Conservation (phyloP, 2,329 filamentous ascomycete genomes). For the Colletotrichum karsti region DNA sequence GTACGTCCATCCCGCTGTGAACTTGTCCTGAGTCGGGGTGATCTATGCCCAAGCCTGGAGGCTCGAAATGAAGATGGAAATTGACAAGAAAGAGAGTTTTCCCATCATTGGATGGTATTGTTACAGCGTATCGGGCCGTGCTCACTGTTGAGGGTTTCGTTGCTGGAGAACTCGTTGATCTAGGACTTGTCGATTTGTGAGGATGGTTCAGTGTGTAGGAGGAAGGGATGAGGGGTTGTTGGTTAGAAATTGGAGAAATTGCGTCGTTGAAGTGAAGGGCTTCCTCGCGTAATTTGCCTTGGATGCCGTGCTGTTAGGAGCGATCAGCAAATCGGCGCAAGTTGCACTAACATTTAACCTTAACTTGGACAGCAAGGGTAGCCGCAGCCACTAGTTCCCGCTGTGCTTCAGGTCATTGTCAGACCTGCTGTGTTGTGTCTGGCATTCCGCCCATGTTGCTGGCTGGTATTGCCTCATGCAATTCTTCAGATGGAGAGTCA, state of each 20-base stretch:
- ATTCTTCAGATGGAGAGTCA: neutral
- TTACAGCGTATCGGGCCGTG: slow-evolving; percentile 1
- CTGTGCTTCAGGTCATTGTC: neutral
- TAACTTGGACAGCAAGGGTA: neutral
- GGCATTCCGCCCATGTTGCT: neutral
- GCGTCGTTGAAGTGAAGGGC: neutral
- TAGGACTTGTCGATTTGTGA: neutral
- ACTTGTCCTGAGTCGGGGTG: neutral
- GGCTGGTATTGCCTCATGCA: neutral
- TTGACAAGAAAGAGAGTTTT: neutral
- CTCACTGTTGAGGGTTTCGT: neutral
- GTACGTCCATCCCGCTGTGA: neutral
- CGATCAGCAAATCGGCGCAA: neutral
- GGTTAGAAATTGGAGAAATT: neutral
- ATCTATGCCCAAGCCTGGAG: neutral
- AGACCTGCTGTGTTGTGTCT: neutral
- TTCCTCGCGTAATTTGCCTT: neutral
- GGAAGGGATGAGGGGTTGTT: too few relatives aligned
- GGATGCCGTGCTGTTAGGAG: neutral
- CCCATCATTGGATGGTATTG: neutral
- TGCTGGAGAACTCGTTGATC: neutral
- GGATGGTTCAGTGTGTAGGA: neutral
- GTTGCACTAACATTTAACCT: slow-evolving; percentile 17
- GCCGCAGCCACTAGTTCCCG: neutral
- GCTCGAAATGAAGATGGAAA: neutral